These are phyloP conservation scores for Claviceps monticola DNA, from an alignment of 2,329 filamentous ascomycete species.

Conservation along the genomic window DNA sequence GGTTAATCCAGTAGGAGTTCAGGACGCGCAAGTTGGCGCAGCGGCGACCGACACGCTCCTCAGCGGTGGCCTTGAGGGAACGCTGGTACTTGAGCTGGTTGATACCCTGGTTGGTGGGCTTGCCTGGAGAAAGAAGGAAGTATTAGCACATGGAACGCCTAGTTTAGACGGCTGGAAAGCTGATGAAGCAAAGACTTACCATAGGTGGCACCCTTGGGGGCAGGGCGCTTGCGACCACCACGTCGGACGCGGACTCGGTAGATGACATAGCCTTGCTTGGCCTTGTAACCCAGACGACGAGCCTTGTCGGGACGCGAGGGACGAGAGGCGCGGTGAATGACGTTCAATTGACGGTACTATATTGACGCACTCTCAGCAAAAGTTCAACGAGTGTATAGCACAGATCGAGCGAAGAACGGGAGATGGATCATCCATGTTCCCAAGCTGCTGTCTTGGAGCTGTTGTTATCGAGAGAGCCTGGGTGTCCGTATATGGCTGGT, in stretches of 20 bases:
- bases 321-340: constrained; percentile 97
- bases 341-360: constrained; percentile 99
- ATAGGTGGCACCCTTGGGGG: constrained; percentile 95
- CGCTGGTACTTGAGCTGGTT: constrained; percentile 99
- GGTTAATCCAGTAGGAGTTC: constrained; percentile 99
- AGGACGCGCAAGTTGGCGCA: constrained; percentile 98
- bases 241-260: constrained; percentile 97
- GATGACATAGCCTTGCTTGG: constrained; percentile 99
- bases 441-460: neutral
- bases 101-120: constrained; percentile 99
- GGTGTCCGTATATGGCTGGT: neutral
- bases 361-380: constrained; percentile 99
- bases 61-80: constrained; percentile 91
- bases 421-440: neutral
- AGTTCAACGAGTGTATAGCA: constrained; percentile 99
- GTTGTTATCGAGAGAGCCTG: neutral
- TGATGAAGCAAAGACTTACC: constrained; percentile 40
- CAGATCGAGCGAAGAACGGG: constrained; percentile 11
- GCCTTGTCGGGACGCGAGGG: constrained; percentile 99
- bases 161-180: neutral
- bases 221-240: constrained; percentile 96
- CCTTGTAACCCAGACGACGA: constrained; percentile 99
- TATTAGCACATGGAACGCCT: neutral
- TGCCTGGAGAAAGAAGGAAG: constrained; percentile 46
- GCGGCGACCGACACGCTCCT: constrained; percentile 98